Base-by-base conservation (phyloP, 2,329 filamentous ascomycete species). In the Fonsecaea pugnacius region DNA sequence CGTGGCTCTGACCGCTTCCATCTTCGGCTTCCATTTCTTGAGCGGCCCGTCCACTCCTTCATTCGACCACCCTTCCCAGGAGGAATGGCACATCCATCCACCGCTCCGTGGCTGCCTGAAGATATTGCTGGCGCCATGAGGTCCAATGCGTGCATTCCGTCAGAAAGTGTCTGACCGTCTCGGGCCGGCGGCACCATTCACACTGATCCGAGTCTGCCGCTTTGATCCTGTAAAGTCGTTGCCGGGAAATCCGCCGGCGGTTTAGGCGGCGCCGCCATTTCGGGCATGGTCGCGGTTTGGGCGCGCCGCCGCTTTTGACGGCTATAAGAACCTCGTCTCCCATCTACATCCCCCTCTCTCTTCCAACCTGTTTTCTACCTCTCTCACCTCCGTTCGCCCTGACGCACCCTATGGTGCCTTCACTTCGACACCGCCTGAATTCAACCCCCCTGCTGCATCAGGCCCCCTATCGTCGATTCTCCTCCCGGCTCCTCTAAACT, bases 241-340 rank as follows among this genome's bases (percentile, higher is more conserved):
- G 56, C 56, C 18, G 56, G 38, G 40, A 60, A 51, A 51, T 52
- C 43, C 57, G 57, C 57, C 57, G 32, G 32, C 38, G 57, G 57
- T 48, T 36, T 63, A 50, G 36, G 59, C 59, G 35, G 59, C 3
- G 7, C 24, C 27, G 59, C 51, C 59, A 8, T 46, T 62, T 57
- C 59, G 59, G 18, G 59, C 30, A 62, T 62, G 33, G 33, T 53
- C 51, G 48, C 48, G 4, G 48, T 30, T 30, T 62, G 33, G 52
- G 50, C 59, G 50, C n/a, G n/a, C n/a, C n/a, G n/a, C n/a, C n/a
- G n/a, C n/a, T n/a, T n/a, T n/a, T n/a, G n/a, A n/a, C n/a, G 50
- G 57, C 40, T 46, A 46, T 46, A 46, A 46, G 40, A 61, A 54
- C 46, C 46, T 61, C 24, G 48, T 61, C 58, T 54, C 46, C 46